Evolutionary conservation across 176 grass and related monocot genomes (phyloP), one percentile per base, ranked within the genome.

Genomic region (Alopecurus myosuroides): DNA sequence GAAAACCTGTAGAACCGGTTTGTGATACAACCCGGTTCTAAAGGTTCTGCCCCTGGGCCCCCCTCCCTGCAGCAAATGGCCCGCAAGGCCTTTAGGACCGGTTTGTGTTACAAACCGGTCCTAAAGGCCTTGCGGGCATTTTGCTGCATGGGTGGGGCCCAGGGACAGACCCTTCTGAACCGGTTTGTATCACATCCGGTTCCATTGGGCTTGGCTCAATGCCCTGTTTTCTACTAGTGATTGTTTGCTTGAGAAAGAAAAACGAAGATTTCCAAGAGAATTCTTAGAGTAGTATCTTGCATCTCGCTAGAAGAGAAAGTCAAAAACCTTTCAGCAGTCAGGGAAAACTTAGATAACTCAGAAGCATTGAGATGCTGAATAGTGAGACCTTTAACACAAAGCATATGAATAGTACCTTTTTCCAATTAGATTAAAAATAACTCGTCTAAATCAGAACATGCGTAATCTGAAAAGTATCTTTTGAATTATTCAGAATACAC

Each of bases 231-330:
- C n/a, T n/a, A n/a, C n/a, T n/a, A n/a, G n/a, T n/a, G n/a, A n/a
- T n/a, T n/a, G 19, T 20, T 86, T 71, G 65, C 11, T 88, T 89
- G 26, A 83, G 67, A n/a, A 69, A 76, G 64, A 82, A 93, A 87
- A 94, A 89, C n/a, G 65, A 94, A 89, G 58, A 93, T 85, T 61
- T 81, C 65, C 60, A 87, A 83, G 50, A 90, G 50, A 82, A 93
- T 77, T 79, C 87, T 72, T 80, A 94, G 67, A 87, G 85, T 74
- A 36, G 68, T 77, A 65, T 60, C 71, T 87, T 34, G 85, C 70
- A 89, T 89, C 61, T 80, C 46, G 70, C 36, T 82, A 9, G 42
- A 79, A 86, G 92, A 83, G 78, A 70, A 89, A 85, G 84, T 70
- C 79, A 90, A 61, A 78, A 44, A 74, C 25, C 81, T 88, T 83